phyloP scores from a whole-genome alignment of 2,329 filamentous ascomycete species.

The Nannizziopsis arthrosporioides region DNA sequence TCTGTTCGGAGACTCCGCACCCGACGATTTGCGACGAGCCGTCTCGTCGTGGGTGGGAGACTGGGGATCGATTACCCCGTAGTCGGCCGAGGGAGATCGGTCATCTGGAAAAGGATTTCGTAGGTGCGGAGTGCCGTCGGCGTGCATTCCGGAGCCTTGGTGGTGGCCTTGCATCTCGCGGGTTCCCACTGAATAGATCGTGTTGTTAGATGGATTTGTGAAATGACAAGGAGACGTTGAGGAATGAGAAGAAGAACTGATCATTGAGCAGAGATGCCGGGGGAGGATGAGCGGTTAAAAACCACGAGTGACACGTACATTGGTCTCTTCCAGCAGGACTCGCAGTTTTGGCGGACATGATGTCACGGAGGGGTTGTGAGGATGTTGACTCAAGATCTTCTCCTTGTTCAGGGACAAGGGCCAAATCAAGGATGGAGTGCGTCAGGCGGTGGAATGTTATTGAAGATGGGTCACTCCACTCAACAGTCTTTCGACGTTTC shows the following conservation, averaged over 20 bases:
- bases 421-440: too few species aligned
- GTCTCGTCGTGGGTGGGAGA: not conserved
- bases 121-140: not conserved
- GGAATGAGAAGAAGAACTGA: not conserved
- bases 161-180: not conserved
- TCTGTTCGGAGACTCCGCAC: conserved; percentile 18
- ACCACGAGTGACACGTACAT: not conserved
- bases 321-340: conserved; percentile 4
- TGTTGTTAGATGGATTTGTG: not conserved
- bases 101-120: conserved; percentile 9
- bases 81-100: conserved; percentile 7
- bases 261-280: not conserved
- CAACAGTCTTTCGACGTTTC: too few species aligned
- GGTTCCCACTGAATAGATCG: conserved; percentile 1
- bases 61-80: conserved; percentile 7
- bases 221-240: not conserved
- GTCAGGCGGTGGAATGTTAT: too few species aligned
- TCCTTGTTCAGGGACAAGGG: too few species aligned
- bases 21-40: not conserved
- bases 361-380: not conserved
- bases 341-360: conserved; percentile 5
- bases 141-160: conserved; percentile 1
- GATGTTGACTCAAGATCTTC: too few species aligned
- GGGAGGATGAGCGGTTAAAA: not conserved
- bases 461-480: too few species aligned